Base-by-base conservation (phyloP, 345 rosid species). In the Linum usitatissimum region DNA sequence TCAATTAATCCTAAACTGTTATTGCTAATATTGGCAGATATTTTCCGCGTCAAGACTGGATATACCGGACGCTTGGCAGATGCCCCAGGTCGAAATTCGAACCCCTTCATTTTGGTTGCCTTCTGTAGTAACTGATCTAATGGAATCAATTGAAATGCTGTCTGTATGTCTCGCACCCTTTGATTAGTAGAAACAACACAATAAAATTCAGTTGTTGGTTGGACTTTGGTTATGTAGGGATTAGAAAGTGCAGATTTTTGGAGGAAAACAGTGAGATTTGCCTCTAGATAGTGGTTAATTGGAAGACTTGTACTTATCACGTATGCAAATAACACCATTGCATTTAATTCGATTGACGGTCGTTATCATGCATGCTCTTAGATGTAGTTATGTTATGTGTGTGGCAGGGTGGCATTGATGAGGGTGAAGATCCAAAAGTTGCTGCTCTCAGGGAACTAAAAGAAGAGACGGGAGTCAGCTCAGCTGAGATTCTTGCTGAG, bases 1-100 rank as follows among this genome's bases (percentile, higher is more conserved):
- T 45, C 3, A 10, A 15, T 15, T 15, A 9, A 45, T 45, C 51
- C 51, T 45, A 15, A 45, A 7, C 7, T 45, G 1, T 18, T 0
- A 56, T 3, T 7, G 6, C 23, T 21, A 3, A 19, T 56, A 9
- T 57, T 78, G 63, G 3, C 70, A 92, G 98, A 81, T 92, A 65
- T 92, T 92, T 64, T 77, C 81, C 65, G 98, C 98, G 15, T 84
- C 95, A 61, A 89, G 98, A 70, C 81, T 92, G 59, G 98, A 92
- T 68, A 68, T 87, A 53, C 94, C 91, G 6, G 70, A 77, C 76
- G 80, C 97, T 59, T 92, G 97, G 97, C 98, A 92, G 75, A 92
- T 92, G 98, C 98, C 98, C n/a, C 98, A 92, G 90, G 98, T 87
- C 18, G 62, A 12, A 18, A 51, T 28, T 4, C 51, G 14, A 45